These are phyloP conservation scores for Teratosphaeria nubilosa DNA, from an alignment of 2,329 filamentous ascomycete genomes.

Conservation along the genomic window DNA sequence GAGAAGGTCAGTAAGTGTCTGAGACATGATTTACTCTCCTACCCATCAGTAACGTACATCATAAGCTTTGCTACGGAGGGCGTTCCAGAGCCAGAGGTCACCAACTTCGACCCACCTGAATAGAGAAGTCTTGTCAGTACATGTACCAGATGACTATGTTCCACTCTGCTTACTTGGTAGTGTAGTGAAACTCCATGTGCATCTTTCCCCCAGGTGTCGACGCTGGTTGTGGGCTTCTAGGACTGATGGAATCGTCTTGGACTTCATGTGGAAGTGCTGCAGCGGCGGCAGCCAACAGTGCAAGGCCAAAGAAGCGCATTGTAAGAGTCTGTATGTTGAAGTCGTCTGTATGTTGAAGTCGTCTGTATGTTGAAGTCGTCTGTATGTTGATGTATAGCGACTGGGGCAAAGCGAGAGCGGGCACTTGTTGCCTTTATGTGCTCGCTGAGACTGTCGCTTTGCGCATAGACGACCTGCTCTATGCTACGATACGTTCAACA, in stretches of 20 bases:
- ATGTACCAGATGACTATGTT: background rate
- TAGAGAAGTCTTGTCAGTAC: background rate
- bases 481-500: background rate
- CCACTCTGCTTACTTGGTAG: background rate
- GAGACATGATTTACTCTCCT: background rate
- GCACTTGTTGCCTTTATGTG: background rate
- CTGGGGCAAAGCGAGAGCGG: background rate
- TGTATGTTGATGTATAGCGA: background rate
- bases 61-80: background rate
- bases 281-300: background rate
- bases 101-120: background rate
- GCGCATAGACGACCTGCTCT: background rate
- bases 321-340: background rate
- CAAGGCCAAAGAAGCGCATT: background rate
- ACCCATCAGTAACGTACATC: background rate
- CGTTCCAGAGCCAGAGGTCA: background rate
- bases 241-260: background rate
- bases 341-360: background rate
- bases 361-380: background rate
- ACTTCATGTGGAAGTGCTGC: background rate
- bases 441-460: background rate
- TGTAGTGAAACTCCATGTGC: background rate
- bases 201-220: background rate
- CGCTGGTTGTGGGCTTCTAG: background rate
- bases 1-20: background rate